Evolutionary conservation across 2,329 filamentous ascomycete genomes (phyloP).

Genomic region (Penicillium concentricum): DNA sequence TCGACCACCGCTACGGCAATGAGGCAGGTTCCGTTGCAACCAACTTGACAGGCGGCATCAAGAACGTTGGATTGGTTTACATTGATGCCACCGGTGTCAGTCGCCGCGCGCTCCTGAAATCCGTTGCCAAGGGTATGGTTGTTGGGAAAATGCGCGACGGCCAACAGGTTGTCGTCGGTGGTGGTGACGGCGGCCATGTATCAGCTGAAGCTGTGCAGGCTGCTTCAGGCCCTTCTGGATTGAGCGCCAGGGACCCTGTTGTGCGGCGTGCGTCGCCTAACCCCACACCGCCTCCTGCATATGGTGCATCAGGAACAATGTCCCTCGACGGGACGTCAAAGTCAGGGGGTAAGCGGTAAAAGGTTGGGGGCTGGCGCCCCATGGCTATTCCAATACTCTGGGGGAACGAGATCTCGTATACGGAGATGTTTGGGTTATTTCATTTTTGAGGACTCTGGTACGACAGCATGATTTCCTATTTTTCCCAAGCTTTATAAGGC

Average conservation of each 20-base stretch:
- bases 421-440: not conserved
- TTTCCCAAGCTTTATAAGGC: not conserved
- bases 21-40: slow-evolving; percentile 79
- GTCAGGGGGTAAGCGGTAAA: slow-evolving; percentile 34
- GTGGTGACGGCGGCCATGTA: slow-evolving; percentile 46
- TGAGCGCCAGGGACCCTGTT: slow-evolving; percentile 22
- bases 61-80: slow-evolving; percentile 95
- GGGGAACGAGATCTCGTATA: not conserved
- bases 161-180: slow-evolving; percentile 49
- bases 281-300: slow-evolving; percentile 43
- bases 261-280: slow-evolving; percentile 33
- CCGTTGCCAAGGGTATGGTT: slow-evolving; percentile 90
- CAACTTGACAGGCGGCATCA: slow-evolving; percentile 78
- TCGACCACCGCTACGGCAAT: slow-evolving; percentile 82
- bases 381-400: not conserved
- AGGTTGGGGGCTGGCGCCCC: not conserved
- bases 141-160: slow-evolving; percentile 51
- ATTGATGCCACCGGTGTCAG: slow-evolving; percentile 95
- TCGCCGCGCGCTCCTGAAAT: slow-evolving; percentile 84
- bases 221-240: slow-evolving; percentile 13
- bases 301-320: slow-evolving; percentile 36
- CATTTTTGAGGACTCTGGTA: not conserved
- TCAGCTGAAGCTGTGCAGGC: slow-evolving; percentile 17
- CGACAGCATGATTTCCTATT: not conserved
- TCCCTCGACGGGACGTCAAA: slow-evolving; percentile 35